phyloP scores from a whole-genome alignment of 2,329 filamentous ascomycete species.

The Colletotrichum tropicicola region DNA sequence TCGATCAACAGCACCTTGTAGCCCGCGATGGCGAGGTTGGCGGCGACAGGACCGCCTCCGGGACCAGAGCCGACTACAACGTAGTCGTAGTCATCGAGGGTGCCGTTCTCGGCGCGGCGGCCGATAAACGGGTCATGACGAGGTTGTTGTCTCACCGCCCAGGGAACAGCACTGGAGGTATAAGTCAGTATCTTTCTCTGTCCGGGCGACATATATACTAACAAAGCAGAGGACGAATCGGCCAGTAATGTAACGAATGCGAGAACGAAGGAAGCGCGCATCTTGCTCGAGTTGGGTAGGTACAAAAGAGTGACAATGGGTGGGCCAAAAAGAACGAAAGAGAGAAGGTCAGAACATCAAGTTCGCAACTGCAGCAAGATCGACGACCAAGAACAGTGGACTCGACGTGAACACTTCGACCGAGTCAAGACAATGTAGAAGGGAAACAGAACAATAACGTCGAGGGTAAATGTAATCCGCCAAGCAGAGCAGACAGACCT shows the following conservation, averaged over 20 bases:
- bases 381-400: not conserved
- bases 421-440: not conserved
- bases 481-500: not conserved
- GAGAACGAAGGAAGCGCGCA: slow-evolving; percentile 4
- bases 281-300: not conserved
- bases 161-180: not conserved
- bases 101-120: not conserved
- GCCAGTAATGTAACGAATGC: slow-evolving; percentile 1
- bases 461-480: not conserved
- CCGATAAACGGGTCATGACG: slow-evolving; percentile 6
- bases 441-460: not conserved
- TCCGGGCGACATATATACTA: not conserved
- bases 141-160: not conserved
- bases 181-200: too few relatives aligned
- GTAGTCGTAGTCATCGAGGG: slow-evolving; percentile 57
- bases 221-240: slow-evolving; percentile 7
- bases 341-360: not conserved
- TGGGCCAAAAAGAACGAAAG: not conserved
- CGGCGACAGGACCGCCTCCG: slow-evolving; percentile 63
- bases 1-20: slow-evolving; percentile 65
- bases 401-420: not conserved
- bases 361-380: not conserved
- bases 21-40: slow-evolving; percentile 63
- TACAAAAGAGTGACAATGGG: slow-evolving; percentile 15
- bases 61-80: slow-evolving; percentile 65